These are phyloP conservation scores for Saururus chinensis DNA, from an alignment of 164 flowering plant species.

Conservation along the genomic window DNA sequence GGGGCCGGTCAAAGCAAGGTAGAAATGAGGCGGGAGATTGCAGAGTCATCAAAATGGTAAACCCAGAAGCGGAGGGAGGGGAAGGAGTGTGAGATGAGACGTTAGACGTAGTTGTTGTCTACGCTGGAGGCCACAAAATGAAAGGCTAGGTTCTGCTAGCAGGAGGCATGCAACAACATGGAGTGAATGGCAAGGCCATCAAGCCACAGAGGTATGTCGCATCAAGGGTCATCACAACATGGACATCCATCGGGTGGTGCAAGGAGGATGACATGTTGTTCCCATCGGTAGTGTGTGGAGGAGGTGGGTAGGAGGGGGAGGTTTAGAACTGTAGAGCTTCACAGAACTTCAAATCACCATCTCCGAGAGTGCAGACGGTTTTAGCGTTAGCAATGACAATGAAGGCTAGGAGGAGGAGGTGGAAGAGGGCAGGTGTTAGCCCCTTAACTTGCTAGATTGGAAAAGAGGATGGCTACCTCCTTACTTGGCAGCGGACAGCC, in stretches of 20 bases:
- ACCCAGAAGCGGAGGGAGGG: constrained; percentile 60
- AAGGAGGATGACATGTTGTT: not conserved
- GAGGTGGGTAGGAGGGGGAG: constrained; percentile 50
- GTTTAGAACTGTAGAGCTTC: constrained; percentile 92
- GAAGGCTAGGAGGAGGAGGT: constrained; percentile 5
- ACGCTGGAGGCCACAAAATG: constrained; percentile 56
- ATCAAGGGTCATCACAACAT: constrained; percentile 93
- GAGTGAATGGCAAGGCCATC: constrained; percentile 85
- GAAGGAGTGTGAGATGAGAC: constrained; percentile 45
- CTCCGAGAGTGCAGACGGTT: not conserved
- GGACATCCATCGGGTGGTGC: constrained; percentile 39
- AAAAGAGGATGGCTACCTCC: too few species aligned
- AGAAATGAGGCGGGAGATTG: constrained; percentile 60
- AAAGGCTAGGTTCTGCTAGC: constrained; percentile 66
- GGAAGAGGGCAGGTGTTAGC: too few species aligned
- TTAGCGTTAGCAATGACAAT: constrained; percentile 3
- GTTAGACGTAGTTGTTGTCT: constrained; percentile 21
- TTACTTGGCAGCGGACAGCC: too few species aligned
- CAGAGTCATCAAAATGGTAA: constrained; percentile 39
- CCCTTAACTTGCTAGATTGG: too few species aligned
- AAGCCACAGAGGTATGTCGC: constrained; percentile 70
- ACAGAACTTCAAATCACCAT: constrained; percentile 21
- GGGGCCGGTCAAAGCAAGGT: constrained; percentile 79
- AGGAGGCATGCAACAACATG: constrained; percentile 68
- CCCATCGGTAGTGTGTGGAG: constrained; percentile 2